Evolutionary conservation across 176 grass and related monocot genomes (phyloP), one percentile per base, ranked within the genome.

Genomic region (Ensete ventricosum): DNA sequence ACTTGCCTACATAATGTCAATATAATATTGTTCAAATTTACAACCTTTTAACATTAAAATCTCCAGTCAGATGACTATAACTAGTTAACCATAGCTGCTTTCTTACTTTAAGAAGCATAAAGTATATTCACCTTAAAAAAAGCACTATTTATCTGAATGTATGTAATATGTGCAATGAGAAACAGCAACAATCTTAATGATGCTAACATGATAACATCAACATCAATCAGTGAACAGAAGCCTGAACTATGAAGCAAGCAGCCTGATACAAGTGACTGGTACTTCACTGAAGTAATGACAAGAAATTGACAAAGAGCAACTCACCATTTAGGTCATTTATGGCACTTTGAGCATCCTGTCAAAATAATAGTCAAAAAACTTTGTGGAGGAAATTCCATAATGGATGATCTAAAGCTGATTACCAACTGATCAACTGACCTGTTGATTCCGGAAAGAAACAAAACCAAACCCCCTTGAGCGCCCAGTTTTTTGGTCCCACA

Each of bases 271-370:
- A 62, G 6, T n/a, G 20, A 62, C 6, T n/a, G 17, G 17, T 62
- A n/a, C 34, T 43, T 43, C 34, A 43, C 34, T 43, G 9, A 19
- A 17, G 14, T 19, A n/a, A 62, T 7, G 13, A 17, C 14, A 43
- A 43, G 20, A 62, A 9, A 17, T 17, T 62, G 13, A 14, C 17
- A 43, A 6, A 43, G 7, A 17, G 57, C 10, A 17, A 50, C 25
- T 43, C 55, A 92, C 92, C 89, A 73, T 83, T 96, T 76, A 92
- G 82, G 52, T 96, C 87, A 82, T 96, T 96, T 82, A 96, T 96
- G 9, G 92, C 87, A 76, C 75, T 90, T 82, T 96, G 92, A 75
- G 92, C 92, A 75, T 96, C 92, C 92, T 96, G 87, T 54, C 52
- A 81, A 81, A 81, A 22, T 17, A 62, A 62, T 62, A 82, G 81